Evolutionary conservation across 208 protist genomes (phyloP), one percentile per base, ranked within the genome.

Genomic region (Acanthamoeba royreba): DNA sequence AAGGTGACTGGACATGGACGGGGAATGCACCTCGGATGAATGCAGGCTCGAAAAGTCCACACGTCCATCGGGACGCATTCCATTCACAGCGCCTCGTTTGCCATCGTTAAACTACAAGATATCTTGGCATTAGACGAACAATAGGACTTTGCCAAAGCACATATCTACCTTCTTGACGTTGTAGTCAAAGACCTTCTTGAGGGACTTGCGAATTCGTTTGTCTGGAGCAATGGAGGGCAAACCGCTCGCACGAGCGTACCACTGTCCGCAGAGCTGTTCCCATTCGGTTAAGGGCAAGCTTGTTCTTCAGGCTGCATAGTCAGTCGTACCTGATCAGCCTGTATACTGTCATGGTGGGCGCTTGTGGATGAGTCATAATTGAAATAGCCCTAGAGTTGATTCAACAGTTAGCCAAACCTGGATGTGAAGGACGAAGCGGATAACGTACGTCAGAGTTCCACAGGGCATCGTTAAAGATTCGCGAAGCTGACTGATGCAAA

Each of bases 81-180:
- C 97, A 88, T 98, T 98, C 9, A 98, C 91, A 11, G 95, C 95
- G 17, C 96, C 96, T 58, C 91, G 90, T 38, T 35, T 72, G 35
- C 74, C 93, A 22, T 95, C 86, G 25, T 45, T 7, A 19, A 42
- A 61, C 55, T 92, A 8, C 28, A 35, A 25, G 43, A 17, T 4
- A 4, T 87, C 4, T 4, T 4, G 47, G 46, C 13, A 15, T 43
- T 77, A 38, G 61, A 31, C 58, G 25, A 38, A 40, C 8, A 31
- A 1, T 13, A 35, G 61, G 28, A 28, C 25, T 31, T 17, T 13
- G 58, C n/a, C 25, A 28, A 8, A 8, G 9, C 58, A 25, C n/a
- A 15, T 25, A 31, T 31, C 22, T 83, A 45, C 72, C 72, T 83
- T 83, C 45, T 46, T 46, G 25, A 97, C 94, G 74, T 97, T 97